Percentiles rank a stretch among this genome's conserved stretches.
Conservation (phyloP, 1,284 basidiomycete genomes). For the Heterobasidion occidentale region DNA sequence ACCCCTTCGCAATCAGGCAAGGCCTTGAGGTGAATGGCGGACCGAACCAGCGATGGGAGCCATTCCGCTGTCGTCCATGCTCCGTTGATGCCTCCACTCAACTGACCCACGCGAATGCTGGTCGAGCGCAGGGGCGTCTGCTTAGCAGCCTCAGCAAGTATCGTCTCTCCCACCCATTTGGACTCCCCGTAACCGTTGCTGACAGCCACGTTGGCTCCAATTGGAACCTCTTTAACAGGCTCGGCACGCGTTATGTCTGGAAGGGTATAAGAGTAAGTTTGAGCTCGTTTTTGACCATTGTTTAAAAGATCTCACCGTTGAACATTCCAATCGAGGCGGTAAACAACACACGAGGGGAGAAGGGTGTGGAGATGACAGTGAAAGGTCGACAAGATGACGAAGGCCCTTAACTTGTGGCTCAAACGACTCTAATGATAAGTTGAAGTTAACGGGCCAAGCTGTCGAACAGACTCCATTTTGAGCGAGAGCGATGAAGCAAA, state of each 20-base stretch:
- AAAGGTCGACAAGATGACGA: background rate
- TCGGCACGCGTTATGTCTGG: background rate
- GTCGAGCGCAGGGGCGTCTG: background rate
- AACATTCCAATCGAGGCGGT: background rate
- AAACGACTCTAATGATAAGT: background rate
- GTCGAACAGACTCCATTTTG: background rate
- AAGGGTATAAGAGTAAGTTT: background rate
- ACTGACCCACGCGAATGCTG: background rate
- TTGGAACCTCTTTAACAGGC: background rate
- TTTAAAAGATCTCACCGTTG: background rate
- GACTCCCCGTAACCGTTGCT: background rate
- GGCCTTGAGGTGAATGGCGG: background rate
- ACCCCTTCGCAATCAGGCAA: background rate
- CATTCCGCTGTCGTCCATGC: background rate
- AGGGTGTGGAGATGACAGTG: background rate
- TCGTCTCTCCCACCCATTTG: background rate
- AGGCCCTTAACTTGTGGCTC: background rate
- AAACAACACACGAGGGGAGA: background rate
- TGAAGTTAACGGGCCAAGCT: slow-evolving; percentile 1
- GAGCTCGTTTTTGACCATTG: background rate
- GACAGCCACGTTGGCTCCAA: background rate
- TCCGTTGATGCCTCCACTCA: background rate
- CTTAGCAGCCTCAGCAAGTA: background rate
- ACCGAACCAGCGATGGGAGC: slow-evolving; percentile 18
- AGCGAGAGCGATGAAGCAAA: background rate